Evolutionary conservation across 441 rosid genomes (phyloP).

Genomic region (Bruguiera hainesii): DNA sequence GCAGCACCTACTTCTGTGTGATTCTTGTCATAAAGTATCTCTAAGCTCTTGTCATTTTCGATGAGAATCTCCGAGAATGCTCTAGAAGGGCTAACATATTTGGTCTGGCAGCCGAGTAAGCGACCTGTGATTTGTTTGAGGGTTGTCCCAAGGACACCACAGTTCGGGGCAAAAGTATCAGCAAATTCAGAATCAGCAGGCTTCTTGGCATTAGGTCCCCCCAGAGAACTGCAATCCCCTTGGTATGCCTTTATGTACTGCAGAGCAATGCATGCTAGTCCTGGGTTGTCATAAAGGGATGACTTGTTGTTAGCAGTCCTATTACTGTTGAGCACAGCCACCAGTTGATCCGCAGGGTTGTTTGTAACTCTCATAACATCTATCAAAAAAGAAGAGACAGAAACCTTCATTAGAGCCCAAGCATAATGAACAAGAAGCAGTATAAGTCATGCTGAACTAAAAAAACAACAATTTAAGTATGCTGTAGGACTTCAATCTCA

Average conservation of each 20-base stretch:
- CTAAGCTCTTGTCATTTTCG: conserved; percentile 47
- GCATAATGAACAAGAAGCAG: background rate
- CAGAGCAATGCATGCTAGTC: conserved; percentile 73
- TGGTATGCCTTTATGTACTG: conserved; percentile 67
- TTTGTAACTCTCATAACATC: conserved; percentile 44
- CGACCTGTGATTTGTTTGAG: conserved; percentile 67
- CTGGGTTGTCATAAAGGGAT: conserved; percentile 50
- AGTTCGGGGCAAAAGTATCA: conserved; percentile 57
- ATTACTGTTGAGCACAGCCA: conserved; percentile 39
- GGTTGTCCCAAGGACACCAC: conserved; percentile 46
- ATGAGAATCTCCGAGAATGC: conserved; percentile 58
- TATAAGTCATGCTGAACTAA: too few relatives aligned
- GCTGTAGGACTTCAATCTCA: background rate
- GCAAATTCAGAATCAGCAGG: conserved; percentile 56
- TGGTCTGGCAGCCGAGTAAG: conserved; percentile 55
- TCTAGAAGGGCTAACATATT: conserved; percentile 43
- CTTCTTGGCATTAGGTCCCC: conserved; percentile 61
- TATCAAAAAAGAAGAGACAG: conserved; percentile 5
- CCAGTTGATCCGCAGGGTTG: conserved; percentile 67
- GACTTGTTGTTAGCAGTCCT: conserved; percentile 51
- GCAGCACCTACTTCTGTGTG: conserved; percentile 73
- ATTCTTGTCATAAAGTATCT: conserved; percentile 50
- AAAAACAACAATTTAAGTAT: background rate
- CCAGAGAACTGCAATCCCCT: conserved; percentile 58
- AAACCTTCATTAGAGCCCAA: conserved; percentile 13